phyloP scores from a whole-genome alignment of 306 rosid species.

The Boehmeria nivea region DNA sequence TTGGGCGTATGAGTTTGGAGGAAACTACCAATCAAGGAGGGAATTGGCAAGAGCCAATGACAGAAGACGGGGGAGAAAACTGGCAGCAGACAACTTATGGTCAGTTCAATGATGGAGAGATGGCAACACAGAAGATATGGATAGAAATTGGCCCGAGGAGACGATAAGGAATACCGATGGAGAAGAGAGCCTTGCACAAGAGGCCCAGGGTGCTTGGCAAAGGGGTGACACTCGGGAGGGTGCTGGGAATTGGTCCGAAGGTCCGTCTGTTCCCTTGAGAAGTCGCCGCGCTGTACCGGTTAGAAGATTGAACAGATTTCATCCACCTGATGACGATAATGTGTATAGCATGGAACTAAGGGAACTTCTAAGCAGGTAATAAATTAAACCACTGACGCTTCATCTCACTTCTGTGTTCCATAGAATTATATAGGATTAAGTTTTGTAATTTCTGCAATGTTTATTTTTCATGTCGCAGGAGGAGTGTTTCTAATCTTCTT shows the following conservation, averaged over 20 bases:
- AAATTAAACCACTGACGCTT: conserved; percentile 2
- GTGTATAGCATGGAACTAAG: conserved; percentile 99
- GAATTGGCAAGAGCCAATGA: conserved; percentile 57
- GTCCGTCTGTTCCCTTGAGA: conserved; percentile 69
- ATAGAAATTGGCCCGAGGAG: conserved; percentile 57
- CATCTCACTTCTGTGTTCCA: too few relatives aligned
- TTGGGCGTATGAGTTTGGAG: conserved; percentile 58
- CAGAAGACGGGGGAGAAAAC: conserved; percentile 54
- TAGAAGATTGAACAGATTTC: conserved; percentile 81
- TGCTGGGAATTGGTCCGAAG: conserved; percentile 77
- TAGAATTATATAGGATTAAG: too few relatives aligned
- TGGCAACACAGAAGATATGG: conserved; percentile 36
- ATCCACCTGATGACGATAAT: conserved; percentile 95
- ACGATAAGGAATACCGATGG: conserved; percentile 47
- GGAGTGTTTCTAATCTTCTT: conserved; percentile 99
- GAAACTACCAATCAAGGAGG: conserved; percentile 59
- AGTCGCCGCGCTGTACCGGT: conserved; percentile 65
- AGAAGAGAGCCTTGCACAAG: conserved; percentile 54
- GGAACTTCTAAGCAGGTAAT: conserved; percentile 97
- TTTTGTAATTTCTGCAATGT: background rate
- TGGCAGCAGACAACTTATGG: conserved; percentile 61
- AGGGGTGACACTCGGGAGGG: conserved; percentile 59
- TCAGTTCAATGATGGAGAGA: conserved; percentile 63
- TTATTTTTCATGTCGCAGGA: conserved; percentile 72
- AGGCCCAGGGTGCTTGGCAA: conserved; percentile 63